Conservation (phyloP, 768 basidiomycete genomes). For the Suillus clintonianus region DNA sequence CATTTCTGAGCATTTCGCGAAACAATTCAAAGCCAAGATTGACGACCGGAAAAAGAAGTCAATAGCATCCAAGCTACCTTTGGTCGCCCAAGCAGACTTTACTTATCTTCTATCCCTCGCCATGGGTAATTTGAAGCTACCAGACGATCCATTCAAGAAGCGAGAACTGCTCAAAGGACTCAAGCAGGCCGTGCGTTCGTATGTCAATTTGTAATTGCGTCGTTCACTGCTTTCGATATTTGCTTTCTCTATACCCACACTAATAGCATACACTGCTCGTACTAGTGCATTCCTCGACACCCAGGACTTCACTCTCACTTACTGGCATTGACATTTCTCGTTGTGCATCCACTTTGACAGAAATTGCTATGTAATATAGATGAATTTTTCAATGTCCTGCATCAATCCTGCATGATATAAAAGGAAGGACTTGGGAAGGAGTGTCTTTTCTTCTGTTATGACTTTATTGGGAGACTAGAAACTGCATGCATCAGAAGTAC, state of each 20-base stretch:
- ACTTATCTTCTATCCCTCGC: constrained; percentile 71
- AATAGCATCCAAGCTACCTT: constrained; percentile 63
- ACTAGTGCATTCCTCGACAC: neutral
- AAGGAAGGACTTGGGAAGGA: no score
- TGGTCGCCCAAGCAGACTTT: constrained; percentile 89
- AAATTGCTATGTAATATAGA: neutral
- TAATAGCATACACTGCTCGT: neutral
- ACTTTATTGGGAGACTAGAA: no score
- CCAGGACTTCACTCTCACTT: neutral
- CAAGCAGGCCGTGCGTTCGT: constrained; percentile 44
- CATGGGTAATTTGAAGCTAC: constrained; percentile 51
- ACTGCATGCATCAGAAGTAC: no score
- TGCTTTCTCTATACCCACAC: neutral
- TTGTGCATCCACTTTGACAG: neutral
- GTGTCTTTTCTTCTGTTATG: no score
- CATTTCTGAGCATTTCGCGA: constrained; percentile 84
- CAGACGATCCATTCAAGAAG: constrained; percentile 53
- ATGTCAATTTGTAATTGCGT: neutral
- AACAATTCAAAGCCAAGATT: constrained; percentile 82
- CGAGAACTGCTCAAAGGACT: constrained; percentile 56
- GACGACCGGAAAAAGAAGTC: constrained; percentile 59
- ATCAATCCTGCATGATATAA: no score
- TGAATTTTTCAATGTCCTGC: neutral
- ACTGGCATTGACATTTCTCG: neutral
- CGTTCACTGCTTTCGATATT: neutral